Evolutionary conservation across 805 yeast genomes (phyloP).

Genomic region (Ogataea paraovalis): DNA sequence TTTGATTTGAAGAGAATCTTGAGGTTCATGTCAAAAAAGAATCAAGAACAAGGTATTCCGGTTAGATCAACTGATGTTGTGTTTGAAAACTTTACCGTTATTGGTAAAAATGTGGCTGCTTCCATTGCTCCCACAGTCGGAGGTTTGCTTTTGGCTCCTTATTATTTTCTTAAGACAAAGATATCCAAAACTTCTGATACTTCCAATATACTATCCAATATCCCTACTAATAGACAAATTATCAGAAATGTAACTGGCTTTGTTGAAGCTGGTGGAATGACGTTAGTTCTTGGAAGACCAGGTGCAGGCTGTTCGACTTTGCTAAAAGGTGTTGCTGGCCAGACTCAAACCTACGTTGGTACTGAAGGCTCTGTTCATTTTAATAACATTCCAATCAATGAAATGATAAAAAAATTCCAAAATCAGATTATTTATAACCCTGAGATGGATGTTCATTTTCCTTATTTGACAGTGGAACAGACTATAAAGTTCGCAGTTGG

Average conservation of each 20-base stretch:
- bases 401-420: constrained; percentile 42
- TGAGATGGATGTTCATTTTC: constrained; percentile 54
- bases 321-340: constrained; percentile 43
- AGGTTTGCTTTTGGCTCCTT: constrained; percentile 30
- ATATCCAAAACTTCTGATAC: constrained; percentile 4
- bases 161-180: not conserved
- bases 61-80: constrained; percentile 35
- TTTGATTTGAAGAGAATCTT: constrained; percentile 39
- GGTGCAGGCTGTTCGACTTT: constrained; percentile 65
- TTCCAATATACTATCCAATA: constrained; percentile 5
- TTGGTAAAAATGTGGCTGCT: constrained; percentile 22
- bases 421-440: constrained; percentile 50
- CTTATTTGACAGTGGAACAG: constrained; percentile 49
- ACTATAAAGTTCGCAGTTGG: constrained; percentile 52
- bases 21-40: constrained; percentile 33
- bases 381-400: constrained; percentile 43
- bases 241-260: constrained; percentile 20
- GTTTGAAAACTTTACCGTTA: constrained; percentile 36
- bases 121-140: constrained; percentile 36
- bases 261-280: constrained; percentile 48
- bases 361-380: constrained; percentile 40
- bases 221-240: constrained; percentile 19
- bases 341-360: constrained; percentile 34
- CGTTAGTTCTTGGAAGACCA: constrained; percentile 52
- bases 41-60: constrained; percentile 42